A percentile compares a stretch with the other conserved stretches of the same genome.
These are phyloP conservation scores for Fusarium sp. DNA, from an alignment of 2,329 filamentous ascomycete genomes.

Conservation along the genomic window DNA sequence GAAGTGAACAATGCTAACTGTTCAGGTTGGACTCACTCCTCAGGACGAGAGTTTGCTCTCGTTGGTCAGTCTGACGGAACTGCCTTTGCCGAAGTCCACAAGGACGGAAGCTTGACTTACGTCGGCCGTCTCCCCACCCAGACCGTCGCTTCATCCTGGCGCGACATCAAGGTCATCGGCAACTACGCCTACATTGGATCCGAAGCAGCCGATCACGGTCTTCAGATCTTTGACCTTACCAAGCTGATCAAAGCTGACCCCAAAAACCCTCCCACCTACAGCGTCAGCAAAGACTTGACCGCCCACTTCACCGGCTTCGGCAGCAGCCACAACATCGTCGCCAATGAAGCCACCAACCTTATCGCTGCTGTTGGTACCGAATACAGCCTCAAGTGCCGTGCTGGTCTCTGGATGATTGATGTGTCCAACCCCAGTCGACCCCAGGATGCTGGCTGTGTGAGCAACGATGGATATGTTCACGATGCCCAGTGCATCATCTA, in stretches of 20 bases:
- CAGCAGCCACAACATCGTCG: slow-evolving; percentile 19
- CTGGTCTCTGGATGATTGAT: slow-evolving; percentile 15
- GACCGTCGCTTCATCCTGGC: slow-evolving; percentile 51
- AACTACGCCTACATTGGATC: slow-evolving; percentile 54
- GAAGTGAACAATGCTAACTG: background rate
- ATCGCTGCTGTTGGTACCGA: slow-evolving; percentile 10
- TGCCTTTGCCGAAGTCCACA: background rate
- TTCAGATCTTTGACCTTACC: slow-evolving; percentile 73
- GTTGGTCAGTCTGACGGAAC: slow-evolving; percentile 14
- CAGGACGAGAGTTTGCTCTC: slow-evolving; percentile 14
- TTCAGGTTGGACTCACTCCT: slow-evolving; percentile 14
- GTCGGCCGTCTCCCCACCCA: slow-evolving; percentile 55
- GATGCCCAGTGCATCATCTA: slow-evolving; percentile 21
- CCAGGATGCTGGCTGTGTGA: slow-evolving; percentile 8
- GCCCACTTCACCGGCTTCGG: slow-evolving; percentile 10
- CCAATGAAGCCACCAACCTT: background rate
- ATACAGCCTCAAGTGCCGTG: slow-evolving; percentile 8
- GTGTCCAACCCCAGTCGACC: slow-evolving; percentile 5
- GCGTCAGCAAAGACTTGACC: background rate
- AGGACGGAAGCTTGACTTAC: slow-evolving; percentile 9
- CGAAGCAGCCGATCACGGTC: slow-evolving; percentile 62
- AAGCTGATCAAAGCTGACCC: slow-evolving; percentile 55
- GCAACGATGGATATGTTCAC: background rate
- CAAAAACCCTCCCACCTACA: slow-evolving; percentile 8
- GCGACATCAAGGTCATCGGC: slow-evolving; percentile 56